Evolutionary conservation across 2,329 filamentous ascomycete genomes (phyloP), one percentile per base, ranked within the genome.

Genomic region (Diplodia intermedia): DNA sequence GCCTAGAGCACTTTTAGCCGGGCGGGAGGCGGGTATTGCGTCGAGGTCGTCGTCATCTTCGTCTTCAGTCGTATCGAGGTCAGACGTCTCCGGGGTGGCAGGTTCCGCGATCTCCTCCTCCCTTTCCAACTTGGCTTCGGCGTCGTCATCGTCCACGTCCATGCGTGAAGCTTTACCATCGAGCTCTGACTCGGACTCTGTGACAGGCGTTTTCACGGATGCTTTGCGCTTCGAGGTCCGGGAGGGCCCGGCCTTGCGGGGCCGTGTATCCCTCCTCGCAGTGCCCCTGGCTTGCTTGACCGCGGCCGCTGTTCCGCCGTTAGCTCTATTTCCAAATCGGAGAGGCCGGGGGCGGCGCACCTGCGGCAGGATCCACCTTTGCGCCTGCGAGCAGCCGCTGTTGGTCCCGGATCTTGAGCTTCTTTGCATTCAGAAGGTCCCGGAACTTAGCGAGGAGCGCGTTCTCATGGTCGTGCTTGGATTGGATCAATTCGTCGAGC

Each of bases 391-490:
- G 78, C 23, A 91, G 78, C 49, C 86, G 84, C 73, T 91, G 88
- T 78, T 93, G 90, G 72, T 93, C 86, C 53, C 91, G 82, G 61
- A 94, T 93, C 79, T 91, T 93, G 65, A 89, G 82, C 78, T 94
- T 94, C 81, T 94, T 94, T 76, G 90, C 87, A 72, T 94, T 94
- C 1, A 94, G 80, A 2, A 94, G 81, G 67, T 86, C 82, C 66
- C 87, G 85, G 72, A 92, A 92, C 75, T 92, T 92, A 69, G 86
- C 85, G 1, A 94, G 79, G 67, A 94, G 79, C 20, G 85, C 84
- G 1, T 84, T 83, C 77, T 94, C 91, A 70, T 92, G 86, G 20
- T 87, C 85, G 56, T 86, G 83, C 75, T 93, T 93, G 15, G 87
- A 83, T 66, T 83, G 82, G 56, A 89, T 83, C 18, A 94, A 84